Conservation (phyloP, 106 monocot genomes). For the Dioscorea zingiberensis region DNA sequence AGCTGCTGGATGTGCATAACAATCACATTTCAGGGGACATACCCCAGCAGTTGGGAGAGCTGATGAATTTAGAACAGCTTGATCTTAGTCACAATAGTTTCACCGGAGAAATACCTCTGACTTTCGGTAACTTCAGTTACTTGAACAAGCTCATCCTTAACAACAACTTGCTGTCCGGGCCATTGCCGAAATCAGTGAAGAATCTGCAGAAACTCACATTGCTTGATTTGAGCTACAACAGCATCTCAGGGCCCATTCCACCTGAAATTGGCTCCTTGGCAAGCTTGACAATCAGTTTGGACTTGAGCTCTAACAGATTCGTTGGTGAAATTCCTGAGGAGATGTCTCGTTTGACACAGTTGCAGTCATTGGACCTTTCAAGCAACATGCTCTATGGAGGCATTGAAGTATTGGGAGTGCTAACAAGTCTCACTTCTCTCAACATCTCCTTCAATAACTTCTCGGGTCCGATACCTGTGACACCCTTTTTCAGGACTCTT, state of each 20-base stretch:
- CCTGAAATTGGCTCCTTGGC: conserved; percentile 52
- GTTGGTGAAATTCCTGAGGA: conserved; percentile 45
- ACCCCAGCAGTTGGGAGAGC: conserved; percentile 49
- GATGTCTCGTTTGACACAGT: conserved; percentile 37
- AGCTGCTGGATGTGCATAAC: conserved; percentile 76
- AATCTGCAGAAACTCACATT: conserved; percentile 62
- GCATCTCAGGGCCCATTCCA: conserved; percentile 46
- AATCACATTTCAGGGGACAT: conserved; percentile 62
- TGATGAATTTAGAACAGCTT: conserved; percentile 83
- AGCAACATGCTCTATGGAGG: conserved; percentile 46
- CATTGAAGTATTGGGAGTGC: conserved; percentile 37
- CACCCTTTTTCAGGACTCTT: conserved; percentile 59
- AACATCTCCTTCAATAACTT: conserved; percentile 76
- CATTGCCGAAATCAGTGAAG: conserved; percentile 44
- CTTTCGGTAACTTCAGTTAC: conserved; percentile 67
- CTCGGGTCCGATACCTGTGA: conserved; percentile 62
- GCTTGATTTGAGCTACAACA: conserved; percentile 58
- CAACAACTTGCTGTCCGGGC: conserved; percentile 41
- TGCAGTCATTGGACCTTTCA: conserved; percentile 60
- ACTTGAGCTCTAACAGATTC: conserved; percentile 51
- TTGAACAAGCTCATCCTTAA: conserved; percentile 63
- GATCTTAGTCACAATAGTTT: conserved; percentile 72
- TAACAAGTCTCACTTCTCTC: conserved; percentile 55
- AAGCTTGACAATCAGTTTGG: conserved; percentile 50
- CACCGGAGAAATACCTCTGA: conserved; percentile 62